Conservation (phyloP, 352 stramenopile species). For the Phytophthora brassicae region DNA sequence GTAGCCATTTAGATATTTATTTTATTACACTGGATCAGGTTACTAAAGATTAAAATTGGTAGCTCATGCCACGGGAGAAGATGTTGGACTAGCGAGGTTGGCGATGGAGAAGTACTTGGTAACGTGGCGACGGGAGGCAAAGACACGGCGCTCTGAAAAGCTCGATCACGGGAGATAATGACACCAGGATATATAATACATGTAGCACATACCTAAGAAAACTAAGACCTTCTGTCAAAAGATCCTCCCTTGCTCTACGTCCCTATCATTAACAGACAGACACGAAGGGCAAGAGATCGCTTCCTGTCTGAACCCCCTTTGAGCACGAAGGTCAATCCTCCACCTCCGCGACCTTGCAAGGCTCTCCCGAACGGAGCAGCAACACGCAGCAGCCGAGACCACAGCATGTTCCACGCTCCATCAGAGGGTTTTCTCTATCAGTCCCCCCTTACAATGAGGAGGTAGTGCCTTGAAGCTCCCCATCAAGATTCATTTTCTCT, state of each 20-base stretch:
- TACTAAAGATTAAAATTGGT: conserved; percentile 73
- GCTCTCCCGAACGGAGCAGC: conserved; percentile 19
- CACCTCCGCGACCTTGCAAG: conserved; percentile 59
- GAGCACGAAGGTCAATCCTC: conserved; percentile 57
- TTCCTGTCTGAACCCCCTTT: conserved; percentile 73
- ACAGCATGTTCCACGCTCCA: background rate
- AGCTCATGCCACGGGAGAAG: conserved; percentile 39
- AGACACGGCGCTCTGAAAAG: conserved; percentile 17
- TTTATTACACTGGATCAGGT: conserved; percentile 61
- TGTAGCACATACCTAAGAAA: conserved; percentile 14
- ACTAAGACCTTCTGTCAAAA: conserved; percentile 17
- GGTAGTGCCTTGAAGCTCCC: conserved; percentile 69
- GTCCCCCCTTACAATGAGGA: conserved; percentile 84
- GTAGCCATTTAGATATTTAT: conserved; percentile 3
- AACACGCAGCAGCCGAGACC: conserved; percentile 10
- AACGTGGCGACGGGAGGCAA: conserved; percentile 19
- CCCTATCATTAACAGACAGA: conserved; percentile 1
- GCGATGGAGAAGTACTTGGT: conserved; percentile 4
- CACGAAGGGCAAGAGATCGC: conserved; percentile 17
- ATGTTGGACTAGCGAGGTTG: conserved; percentile 16
- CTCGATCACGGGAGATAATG: conserved; percentile 27
- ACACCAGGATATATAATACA: conserved; percentile 18
- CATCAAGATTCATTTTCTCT: too few relatives aligned
- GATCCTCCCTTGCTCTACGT: conserved; percentile 7
- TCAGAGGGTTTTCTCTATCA: conserved; percentile 34